These are phyloP conservation scores for Phaeosphaeria sp. DNA, from an alignment of 2,329 filamentous ascomycete genomes.

Conservation along the genomic window DNA sequence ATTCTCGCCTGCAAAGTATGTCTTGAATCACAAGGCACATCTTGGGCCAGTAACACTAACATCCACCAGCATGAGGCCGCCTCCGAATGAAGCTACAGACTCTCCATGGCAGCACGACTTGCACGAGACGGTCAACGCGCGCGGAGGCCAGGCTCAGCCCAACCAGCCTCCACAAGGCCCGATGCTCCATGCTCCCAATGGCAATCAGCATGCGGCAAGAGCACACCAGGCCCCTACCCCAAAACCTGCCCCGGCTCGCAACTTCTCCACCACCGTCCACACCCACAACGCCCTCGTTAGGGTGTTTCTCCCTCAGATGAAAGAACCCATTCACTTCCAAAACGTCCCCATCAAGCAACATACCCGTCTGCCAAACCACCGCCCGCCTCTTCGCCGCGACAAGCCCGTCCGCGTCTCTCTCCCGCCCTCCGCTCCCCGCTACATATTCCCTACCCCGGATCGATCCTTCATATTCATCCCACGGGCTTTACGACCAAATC, in stretches of 20 bases:
- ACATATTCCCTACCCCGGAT: slow-evolving; percentile 89
- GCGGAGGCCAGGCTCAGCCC: slow-evolving; percentile 38
- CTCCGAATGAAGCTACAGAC: slow-evolving; percentile 64
- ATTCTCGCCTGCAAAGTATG: slow-evolving; percentile 68
- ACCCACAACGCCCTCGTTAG: slow-evolving; percentile 86
- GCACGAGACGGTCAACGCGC: slow-evolving; percentile 70
- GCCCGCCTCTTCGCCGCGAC: slow-evolving; percentile 90
- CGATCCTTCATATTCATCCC: slow-evolving; percentile 98
- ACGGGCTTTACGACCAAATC: slow-evolving; percentile 88
- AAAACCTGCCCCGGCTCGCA: slow-evolving; percentile 44
- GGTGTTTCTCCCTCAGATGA: slow-evolving; percentile 79
- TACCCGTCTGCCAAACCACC: slow-evolving; percentile 91
- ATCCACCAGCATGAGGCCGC: slow-evolving; percentile 47
- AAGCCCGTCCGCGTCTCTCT: slow-evolving; percentile 95
- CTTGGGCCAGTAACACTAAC: slow-evolving; percentile 30
- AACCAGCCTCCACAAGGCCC: slow-evolving; percentile 21
- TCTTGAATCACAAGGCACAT: background rate
- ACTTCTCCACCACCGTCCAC: slow-evolving; percentile 81
- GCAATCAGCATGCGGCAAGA: slow-evolving; percentile 27
- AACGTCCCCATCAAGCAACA: slow-evolving; percentile 86
- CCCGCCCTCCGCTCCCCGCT: slow-evolving; percentile 78
- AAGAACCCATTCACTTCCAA: slow-evolving; percentile 72
- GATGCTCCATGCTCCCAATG: slow-evolving; percentile 15
- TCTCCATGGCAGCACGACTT: slow-evolving; percentile 93
- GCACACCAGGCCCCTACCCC: slow-evolving; percentile 29